Conservation (phyloP, 805 yeast genomes). For the Middelhovenomyces tepae region DNA sequence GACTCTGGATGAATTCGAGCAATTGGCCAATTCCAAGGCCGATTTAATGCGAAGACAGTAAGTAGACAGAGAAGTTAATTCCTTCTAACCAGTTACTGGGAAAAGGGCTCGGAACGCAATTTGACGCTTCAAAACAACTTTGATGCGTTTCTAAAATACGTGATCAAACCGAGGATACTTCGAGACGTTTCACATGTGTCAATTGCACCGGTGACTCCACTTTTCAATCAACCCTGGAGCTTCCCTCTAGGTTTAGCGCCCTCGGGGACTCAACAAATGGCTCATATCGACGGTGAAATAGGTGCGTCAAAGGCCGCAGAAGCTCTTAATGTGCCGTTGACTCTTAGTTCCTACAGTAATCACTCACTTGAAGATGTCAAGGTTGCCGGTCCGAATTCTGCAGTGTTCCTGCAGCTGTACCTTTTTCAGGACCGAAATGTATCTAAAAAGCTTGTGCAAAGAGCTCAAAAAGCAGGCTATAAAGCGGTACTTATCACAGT, state of each 20-base stretch:
- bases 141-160: slow-evolving; percentile 1
- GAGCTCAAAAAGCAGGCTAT: slow-evolving; percentile 11
- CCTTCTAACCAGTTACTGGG: no score
- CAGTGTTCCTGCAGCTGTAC: slow-evolving; percentile 17
- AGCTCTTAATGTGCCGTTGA: slow-evolving; percentile 16
- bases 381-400: slow-evolving; percentile 8
- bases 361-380: slow-evolving; percentile 16
- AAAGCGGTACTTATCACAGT: slow-evolving; percentile 45
- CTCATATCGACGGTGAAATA: slow-evolving; percentile 24
- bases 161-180: slow-evolving; percentile 1
- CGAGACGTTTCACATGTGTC: background rate
- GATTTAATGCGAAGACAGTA: no score
- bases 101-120: background rate
- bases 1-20: no score
- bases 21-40: no score
- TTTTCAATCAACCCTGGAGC: background rate
- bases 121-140: background rate
- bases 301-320: slow-evolving; percentile 23
- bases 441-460: slow-evolving; percentile 14
- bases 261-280: slow-evolving; percentile 23
- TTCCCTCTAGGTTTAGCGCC: slow-evolving; percentile 27
- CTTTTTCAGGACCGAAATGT: slow-evolving; percentile 19
- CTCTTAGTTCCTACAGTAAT: slow-evolving; percentile 16
- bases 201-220: no score
- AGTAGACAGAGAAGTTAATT: no score